A percentile compares a stretch with the other conserved stretches of the same genome.
Evolutionary conservation across 2,329 filamentous ascomycete genomes (phyloP).

Genomic region (Didymella glomerata): DNA sequence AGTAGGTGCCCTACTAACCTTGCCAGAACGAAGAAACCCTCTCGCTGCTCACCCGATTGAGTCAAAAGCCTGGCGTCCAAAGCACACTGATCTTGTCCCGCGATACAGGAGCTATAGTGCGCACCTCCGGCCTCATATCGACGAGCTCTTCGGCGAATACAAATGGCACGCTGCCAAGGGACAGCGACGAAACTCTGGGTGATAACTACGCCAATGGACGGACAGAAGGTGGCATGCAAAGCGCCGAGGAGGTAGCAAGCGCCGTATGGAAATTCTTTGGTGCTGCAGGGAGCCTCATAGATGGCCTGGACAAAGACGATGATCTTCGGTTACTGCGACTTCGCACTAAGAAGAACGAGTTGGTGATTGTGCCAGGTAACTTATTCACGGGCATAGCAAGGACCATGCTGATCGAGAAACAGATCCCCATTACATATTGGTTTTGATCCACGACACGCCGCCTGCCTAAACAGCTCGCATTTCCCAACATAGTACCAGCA

Average conservation of each 20-base stretch:
- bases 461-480: slow-evolving; percentile 59
- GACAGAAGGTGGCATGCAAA: slow-evolving; percentile 61
- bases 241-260: slow-evolving; percentile 75
- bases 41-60: slow-evolving; percentile 71
- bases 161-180: slow-evolving; percentile 50
- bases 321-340: slow-evolving; percentile 78
- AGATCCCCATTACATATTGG: slow-evolving; percentile 78
- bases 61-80: slow-evolving; percentile 80
- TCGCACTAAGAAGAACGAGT: slow-evolving; percentile 83
- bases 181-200: slow-evolving; percentile 36
- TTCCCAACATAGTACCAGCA: slow-evolving; percentile 4
- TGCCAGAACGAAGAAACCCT: slow-evolving; percentile 65
- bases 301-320: slow-evolving; percentile 78
- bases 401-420: slow-evolving; percentile 25
- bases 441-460: slow-evolving; percentile 84
- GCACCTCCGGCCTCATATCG: slow-evolving; percentile 74
- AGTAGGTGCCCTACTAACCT: background rate
- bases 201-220: slow-evolving; percentile 46
- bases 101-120: slow-evolving; percentile 75
- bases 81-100: slow-evolving; percentile 79
- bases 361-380: slow-evolving; percentile 77
- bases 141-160: slow-evolving; percentile 62
- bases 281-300: slow-evolving; percentile 72
- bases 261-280: slow-evolving; percentile 81
- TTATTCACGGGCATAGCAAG: background rate